Evolutionary conservation across 257 asterid genomes (phyloP).

Genomic region (Agastache rugosa): DNA sequence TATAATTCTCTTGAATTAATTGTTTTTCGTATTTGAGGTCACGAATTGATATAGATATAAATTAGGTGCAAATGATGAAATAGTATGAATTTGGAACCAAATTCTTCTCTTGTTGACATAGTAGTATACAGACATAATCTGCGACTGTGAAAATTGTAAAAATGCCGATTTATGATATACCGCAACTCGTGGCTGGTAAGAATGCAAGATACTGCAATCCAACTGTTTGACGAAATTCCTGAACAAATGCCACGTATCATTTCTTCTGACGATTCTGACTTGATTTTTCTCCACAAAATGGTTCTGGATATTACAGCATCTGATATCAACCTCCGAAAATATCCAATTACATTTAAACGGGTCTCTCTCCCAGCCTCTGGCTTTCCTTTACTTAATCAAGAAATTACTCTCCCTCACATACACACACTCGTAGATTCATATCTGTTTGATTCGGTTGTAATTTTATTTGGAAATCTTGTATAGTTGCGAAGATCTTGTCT

Average conservation of each 20-base stretch:
- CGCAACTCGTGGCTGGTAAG: background rate
- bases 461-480: conserved; percentile 25
- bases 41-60: too few species aligned
- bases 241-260: conserved; percentile 37
- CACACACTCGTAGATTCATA: background rate
- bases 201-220: background rate
- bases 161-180: too few species aligned
- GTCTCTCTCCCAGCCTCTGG: conserved; percentile 31
- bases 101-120: background rate
- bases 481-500: conserved; percentile 34
- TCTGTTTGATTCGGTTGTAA: background rate
- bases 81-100: background rate
- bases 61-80: too few species aligned
- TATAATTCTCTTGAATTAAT: too few species aligned
- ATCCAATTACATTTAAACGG: conserved; percentile 32
- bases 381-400: conserved; percentile 17
- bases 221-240: conserved; percentile 30
- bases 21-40: too few species aligned
- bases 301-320: background rate
- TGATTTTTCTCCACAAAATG: conserved; percentile 27
- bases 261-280: conserved; percentile 18
- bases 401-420: background rate
- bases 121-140: background rate
- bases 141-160: background rate
- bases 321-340: conserved; percentile 31